phyloP scores from a whole-genome alignment of 2,329 filamentous ascomycete species.

The Sphaerulina populicola region DNA sequence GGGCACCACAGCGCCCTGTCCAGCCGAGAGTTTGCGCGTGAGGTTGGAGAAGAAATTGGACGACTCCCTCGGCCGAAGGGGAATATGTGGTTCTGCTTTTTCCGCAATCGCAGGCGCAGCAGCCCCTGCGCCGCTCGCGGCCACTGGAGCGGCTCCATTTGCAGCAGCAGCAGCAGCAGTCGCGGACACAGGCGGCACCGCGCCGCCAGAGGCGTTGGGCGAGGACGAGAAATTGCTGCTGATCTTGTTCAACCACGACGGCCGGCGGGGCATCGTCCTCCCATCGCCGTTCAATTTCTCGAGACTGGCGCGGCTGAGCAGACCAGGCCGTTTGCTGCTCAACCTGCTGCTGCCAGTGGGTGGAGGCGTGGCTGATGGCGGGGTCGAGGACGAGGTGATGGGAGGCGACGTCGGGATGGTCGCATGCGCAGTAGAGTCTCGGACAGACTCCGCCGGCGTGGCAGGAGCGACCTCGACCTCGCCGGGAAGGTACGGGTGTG shows the following conservation, averaged over 20 bases:
- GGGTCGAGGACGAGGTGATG: neutral
- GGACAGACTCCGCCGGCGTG: conserved; percentile 17
- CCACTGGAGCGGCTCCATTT: neutral
- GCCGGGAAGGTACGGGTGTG: conserved; percentile 16
- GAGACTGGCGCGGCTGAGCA: conserved; percentile 37
- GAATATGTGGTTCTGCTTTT: conserved; percentile 54
- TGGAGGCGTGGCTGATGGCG: conserved; percentile 6
- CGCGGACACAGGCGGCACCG: neutral
- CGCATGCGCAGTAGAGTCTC: conserved; percentile 20
- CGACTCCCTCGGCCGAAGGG: conserved; percentile 60
- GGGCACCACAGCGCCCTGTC: conserved; percentile 37
- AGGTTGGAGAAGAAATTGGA: conserved; percentile 73
- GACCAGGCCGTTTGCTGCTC: conserved; percentile 33
- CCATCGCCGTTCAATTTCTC: conserved; percentile 30
- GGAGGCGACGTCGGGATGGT: conserved; percentile 5
- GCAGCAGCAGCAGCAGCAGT: neutral
- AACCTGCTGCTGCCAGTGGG: conserved; percentile 3
- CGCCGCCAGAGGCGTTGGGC: conserved; percentile 7
- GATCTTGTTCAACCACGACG: conserved; percentile 88
- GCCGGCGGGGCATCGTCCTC: conserved; percentile 43
- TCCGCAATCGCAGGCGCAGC: conserved; percentile 22
- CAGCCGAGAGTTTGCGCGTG: conserved; percentile 69
- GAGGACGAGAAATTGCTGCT: conserved; percentile 74
- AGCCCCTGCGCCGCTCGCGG: neutral
- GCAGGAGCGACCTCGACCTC: conserved; percentile 23